Base-by-base conservation (phyloP, 176 grass and related monocot species). In the Eremochloa ophiuroides region DNA sequence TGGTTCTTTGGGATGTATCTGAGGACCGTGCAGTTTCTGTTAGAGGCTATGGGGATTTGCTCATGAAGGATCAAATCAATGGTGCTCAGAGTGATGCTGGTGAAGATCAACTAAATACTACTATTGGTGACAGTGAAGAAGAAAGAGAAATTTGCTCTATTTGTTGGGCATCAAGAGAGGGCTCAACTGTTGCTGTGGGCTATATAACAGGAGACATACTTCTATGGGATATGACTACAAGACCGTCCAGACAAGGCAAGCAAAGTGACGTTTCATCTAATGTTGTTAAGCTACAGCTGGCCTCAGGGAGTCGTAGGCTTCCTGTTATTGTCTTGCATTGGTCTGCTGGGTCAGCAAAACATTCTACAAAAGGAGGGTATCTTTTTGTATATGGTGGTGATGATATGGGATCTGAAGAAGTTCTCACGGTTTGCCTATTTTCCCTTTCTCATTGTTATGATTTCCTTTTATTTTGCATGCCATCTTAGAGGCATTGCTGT, bases 401-500 rank as follows among this genome's bases (percentile, higher is more conserved):
- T 89, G 95, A 94, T 80, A 94, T 94, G 86, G 95, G 95, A 43
- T 98, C 95, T 89, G 95, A 98, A 85, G 95, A 98, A 92, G 95
- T 98, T 91, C 78, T 98, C 60, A 92, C 88, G 86, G 95, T 98
- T 89, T 71, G 83, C 79, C 18, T 22, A 69, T 71, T 64, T 34
- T 85, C 62, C 80, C 17, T 20, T 60, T 71, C 25, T 85, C 50
- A 70, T 76, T 29, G 33, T 58, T 69, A 69, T 3, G 0, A 27
- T 70, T 70, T 42, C 67, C n/a, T 27, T 70, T 70, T 70, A 12
- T 70, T 70, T 43, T 28, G 67, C 13, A 6, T 42, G 38, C n/a
- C 39, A 70, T 70, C 37, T 43, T 70, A 42, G 26, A 70, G 12
- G 39, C 37, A 42, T 27, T 44, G 39, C 39, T 43, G 67, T 43